Conservation (phyloP, 2,329 filamentous ascomycete genomes). For the Cladosporium austrohemisphaericum region DNA sequence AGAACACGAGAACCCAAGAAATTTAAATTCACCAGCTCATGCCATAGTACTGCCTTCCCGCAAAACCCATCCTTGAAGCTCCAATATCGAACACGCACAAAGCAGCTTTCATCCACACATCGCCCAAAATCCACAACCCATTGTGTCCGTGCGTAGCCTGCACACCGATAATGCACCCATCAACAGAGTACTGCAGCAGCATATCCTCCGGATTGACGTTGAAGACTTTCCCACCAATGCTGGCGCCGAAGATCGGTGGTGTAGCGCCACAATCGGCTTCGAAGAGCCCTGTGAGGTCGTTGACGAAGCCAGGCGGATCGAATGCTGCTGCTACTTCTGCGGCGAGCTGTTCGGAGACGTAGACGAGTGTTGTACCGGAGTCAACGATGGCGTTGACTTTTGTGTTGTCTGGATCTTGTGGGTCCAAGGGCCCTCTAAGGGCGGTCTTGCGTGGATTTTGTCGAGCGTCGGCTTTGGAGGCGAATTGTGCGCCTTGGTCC, state of each 20-base stretch:
- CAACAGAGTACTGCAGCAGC: conserved; percentile 22
- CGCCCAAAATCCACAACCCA: conserved; percentile 42
- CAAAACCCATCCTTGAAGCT: conserved; percentile 46
- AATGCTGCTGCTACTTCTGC: conserved; percentile 41
- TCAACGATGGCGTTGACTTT: conserved; percentile 44
- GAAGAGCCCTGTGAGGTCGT: not conserved
- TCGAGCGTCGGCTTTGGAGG: conserved; percentile 19
- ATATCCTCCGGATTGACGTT: conserved; percentile 30
- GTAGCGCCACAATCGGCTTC: conserved; percentile 41
- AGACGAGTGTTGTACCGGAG: conserved; percentile 42
- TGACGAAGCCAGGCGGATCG: conserved; percentile 36
- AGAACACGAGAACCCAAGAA: no score
- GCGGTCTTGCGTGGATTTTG: conserved; percentile 12
- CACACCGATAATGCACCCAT: conserved; percentile 33
- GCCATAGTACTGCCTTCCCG: conserved; percentile 31
- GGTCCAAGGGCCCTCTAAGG: conserved; percentile 7
- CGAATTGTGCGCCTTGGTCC: conserved; percentile 24
- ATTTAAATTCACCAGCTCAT: no score
- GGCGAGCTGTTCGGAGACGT: conserved; percentile 38
- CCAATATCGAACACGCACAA: conserved; percentile 51
- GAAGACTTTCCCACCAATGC: conserved; percentile 36
- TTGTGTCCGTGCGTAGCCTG: conserved; percentile 29
- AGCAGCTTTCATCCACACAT: conserved; percentile 49
- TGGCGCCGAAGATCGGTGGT: conserved; percentile 41
- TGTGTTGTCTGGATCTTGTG: conserved; percentile 29